Evolutionary conservation across 1,139 yeast genomes (phyloP).

Genomic region (Kluyveromyces sp.): DNA sequence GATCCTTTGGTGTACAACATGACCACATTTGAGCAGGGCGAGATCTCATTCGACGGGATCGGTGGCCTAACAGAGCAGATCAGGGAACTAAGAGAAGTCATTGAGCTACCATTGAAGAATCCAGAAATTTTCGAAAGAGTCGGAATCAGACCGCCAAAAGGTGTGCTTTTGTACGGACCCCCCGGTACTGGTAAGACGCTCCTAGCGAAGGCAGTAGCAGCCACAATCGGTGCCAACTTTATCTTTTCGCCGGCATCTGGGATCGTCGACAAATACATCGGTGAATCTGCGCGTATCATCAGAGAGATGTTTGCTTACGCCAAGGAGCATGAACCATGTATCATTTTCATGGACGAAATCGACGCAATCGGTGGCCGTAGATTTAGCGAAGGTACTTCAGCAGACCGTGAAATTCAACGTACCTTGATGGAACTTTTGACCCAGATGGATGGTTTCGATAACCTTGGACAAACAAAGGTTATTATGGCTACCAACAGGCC

Average conservation of each 20-base stretch:
- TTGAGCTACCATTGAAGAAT: constrained; percentile 92
- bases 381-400: constrained; percentile 97
- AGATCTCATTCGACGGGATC: constrained; percentile 86
- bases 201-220: constrained; percentile 96
- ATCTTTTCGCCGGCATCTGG: constrained; percentile 98
- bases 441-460: constrained; percentile 99
- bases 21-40: constrained; percentile 98
- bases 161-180: constrained; percentile 96
- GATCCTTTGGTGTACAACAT: constrained; percentile 97
- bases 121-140: constrained; percentile 94
- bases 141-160: constrained; percentile 97
- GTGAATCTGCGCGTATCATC: constrained; percentile 93
- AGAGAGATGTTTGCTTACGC: constrained; percentile 99
- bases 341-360: constrained; percentile 97
- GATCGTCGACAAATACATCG: constrained; percentile 96
- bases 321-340: constrained; percentile 96
- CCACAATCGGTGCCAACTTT: constrained; percentile 96
- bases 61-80: constrained; percentile 97
- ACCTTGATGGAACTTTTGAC: constrained; percentile 95
- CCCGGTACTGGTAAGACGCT: constrained; percentile 98
- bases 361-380: constrained; percentile 99
- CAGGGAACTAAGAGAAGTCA: constrained; percentile 93
- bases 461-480: constrained; percentile 93
- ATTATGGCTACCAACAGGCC: constrained; percentile 99
- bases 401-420: constrained; percentile 98